Evolutionary conservation across 257 asterid species (phyloP), one percentile per base, ranked within the genome.

Genomic region (Penstemon newberryi): DNA sequence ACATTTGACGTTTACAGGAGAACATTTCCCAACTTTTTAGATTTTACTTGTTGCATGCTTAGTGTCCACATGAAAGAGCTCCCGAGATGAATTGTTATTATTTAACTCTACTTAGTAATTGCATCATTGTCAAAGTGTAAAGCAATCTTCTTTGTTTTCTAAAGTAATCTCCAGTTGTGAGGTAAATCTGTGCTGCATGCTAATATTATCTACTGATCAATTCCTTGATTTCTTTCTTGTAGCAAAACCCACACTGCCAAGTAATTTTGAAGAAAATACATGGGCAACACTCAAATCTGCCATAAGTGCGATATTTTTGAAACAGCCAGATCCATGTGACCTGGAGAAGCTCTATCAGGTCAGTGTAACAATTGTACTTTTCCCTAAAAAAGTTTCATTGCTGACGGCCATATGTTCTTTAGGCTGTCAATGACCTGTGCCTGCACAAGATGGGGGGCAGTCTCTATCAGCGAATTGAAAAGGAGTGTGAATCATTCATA

Each of bases 201-300:
- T 57, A 56, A 66, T 33, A 33, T 9, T 57, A 63, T 47, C 44
- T 57, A 51, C 12, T 65, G 53, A 59, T 49, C 44, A 65, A 51
- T 79, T 66, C 50, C 59, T 65, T 62, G 67, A 46, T 55, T 66
- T 76, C 44, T 74, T 18, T 63, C 65, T 69, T 81, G 73, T 69
- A 94, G 97, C 87, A 65, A 94, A 88, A 75, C 99, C 99, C 15
- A 83, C 81, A 2, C 74, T 86, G 57, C 99, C 99, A 0, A 78
- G 66, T 65, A 85, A 94, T 78, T 94, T 94, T 59, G 99, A 94
- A 88, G 97, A 94, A 75, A 82, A 77, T 73, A 94, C 95, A 37
- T 94, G 99, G 99, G 92, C 85, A 56, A 89, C 83, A 8, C 95
- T 94, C 11, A 89, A 89, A 81, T 91, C 96, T 55, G 99, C 99